Evolutionary conservation across 2,329 filamentous ascomycete species (phyloP), one percentile per base, ranked within the genome.

Genomic region (Penicillium sumatraense): DNA sequence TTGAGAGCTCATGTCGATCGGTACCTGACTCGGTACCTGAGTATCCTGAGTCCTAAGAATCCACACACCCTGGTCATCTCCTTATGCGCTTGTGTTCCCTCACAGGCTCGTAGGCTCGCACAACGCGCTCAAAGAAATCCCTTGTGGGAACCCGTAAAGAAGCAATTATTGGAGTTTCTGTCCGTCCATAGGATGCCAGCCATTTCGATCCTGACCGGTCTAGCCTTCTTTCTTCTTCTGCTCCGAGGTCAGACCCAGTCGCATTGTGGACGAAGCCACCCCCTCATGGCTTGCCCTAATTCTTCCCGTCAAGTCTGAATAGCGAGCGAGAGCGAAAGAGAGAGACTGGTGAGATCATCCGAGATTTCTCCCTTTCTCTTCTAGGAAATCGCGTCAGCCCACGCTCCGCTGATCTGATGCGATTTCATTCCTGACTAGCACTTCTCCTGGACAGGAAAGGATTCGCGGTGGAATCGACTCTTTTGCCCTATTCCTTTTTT

Each of bases 121-220:
- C 44, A 52, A 38, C 26, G 36, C 36, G 26, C 16, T 29, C 35
- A 33, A 24, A 33, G 21, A 33, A 24, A 48, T 38, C 26, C 11
- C 16, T 18, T 27, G 48, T 46, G 41, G 49, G 44, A 24, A 27
- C n/a, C 40, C 23, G n/a, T 20, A 26, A 53, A 63, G 50, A 63
- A 59, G 61, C 59, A 65, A 64, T 49, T 48, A 59, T 57, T 35
- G 18, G 26, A 41, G 53, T 31, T 20, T 18, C 36, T 18, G 20
- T 11, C 38, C 41, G 46, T 41, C 51, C 38, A 59, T 56, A 57
- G 48, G 51, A 51, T 26, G 48, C 11, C 24, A 20, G 29, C 16
- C 9, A 62, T 66, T 66, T 53, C n/a, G 50, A 65, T 64, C 18
- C 36, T 57, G 61, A 62, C 63, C 41, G 48, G 57, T 61, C 63